Percentiles rank a stretch among this genome's conserved stretches.
Evolutionary conservation across 148 eudicot genomes (phyloP).

Genomic region (Cornus florida): DNA sequence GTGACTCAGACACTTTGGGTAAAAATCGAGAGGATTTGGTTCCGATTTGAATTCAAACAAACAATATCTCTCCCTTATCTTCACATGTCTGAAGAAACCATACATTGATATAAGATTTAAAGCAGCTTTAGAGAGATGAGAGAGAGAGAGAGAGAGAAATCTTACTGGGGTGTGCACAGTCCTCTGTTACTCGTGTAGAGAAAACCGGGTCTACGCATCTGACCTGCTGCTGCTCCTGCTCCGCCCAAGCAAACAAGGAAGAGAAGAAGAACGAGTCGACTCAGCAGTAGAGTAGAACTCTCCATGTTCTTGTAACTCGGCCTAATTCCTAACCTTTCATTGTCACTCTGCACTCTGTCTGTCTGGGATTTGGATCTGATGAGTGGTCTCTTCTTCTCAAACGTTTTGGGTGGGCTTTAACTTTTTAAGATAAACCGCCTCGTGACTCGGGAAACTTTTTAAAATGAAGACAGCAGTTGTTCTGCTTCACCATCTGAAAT

Average conservation of each 20-base stretch:
- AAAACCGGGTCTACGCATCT: slow-evolving; percentile 33
- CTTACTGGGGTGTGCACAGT: slow-evolving; percentile 58
- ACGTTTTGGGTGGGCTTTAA: too few relatives aligned
- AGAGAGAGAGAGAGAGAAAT: not conserved
- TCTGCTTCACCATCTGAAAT: too few relatives aligned
- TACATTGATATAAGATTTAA: not conserved
- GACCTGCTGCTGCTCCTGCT: slow-evolving; percentile 12
- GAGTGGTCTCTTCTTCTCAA: not conserved
- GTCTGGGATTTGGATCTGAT: slow-evolving; percentile 8
- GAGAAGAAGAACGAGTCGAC: slow-evolving; percentile 23
- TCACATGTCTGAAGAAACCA: not conserved
- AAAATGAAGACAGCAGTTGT: too few relatives aligned
- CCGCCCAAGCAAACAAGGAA: slow-evolving; percentile 14
- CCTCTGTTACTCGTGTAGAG: slow-evolving; percentile 51
- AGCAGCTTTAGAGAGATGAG: not conserved
- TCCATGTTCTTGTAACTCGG: not conserved
- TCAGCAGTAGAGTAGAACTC: slow-evolving; percentile 1
- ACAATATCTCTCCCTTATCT: not conserved
- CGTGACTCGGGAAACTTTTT: too few relatives aligned
- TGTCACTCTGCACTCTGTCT: not conserved
- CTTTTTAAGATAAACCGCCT: too few relatives aligned
- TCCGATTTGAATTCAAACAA: not conserved
- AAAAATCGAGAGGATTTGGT: not conserved
- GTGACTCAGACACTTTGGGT: too few relatives aligned
- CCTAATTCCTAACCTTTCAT: not conserved